Evolutionary conservation across 192 early-diverging fungal genomes (phyloP), one percentile per base, ranked within the genome.

Genomic region (Coemansia sp.): DNA sequence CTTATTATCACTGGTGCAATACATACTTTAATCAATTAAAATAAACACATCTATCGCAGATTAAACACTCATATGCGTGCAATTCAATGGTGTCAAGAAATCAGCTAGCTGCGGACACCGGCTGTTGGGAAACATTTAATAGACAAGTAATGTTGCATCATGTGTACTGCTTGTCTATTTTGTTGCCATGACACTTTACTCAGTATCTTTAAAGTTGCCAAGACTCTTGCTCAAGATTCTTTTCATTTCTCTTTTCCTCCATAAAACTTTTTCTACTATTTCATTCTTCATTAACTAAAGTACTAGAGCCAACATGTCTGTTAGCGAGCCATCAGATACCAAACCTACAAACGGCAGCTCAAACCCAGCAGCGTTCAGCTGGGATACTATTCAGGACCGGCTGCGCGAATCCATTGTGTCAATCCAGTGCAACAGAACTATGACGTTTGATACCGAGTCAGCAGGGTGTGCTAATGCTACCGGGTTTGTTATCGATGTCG

Each of bases 401-500:
- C 52, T 70, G 23, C 61, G 61, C 21, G 21, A 44, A 8, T 66
- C 51, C 0, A 25, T 65, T 9, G 41, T 65, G 10, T 57, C 63
- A 14, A 65, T 65, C 17, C 42, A 24, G 13, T 40, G 25, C 13
- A 23, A 19, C 41, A 43, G 27, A 7, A 14, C 41, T 5, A 34
- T 65, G 27, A 14, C 40, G 21, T 65, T 65, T 38, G 63, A 57
- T 27, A 57, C 55, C 10, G 63, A 57, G 18, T 11, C 27, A 2
- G n/a, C 40, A 0, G 15, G 18, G 7, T 19, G 22, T 22, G 33
- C 17, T 39, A 15, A 44, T 18, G 89, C 86, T 10, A 86, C 89
- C 2, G 89, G 89, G 5, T 89, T 89, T 64, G 68, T 91, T 3
- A 88, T 91, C n/a, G 88, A 91, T 61, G 84, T 83, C 9, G 52